Conservation (phyloP, 192 early-diverging fungal genomes). For the Globomyces pollinis-pini region DNA sequence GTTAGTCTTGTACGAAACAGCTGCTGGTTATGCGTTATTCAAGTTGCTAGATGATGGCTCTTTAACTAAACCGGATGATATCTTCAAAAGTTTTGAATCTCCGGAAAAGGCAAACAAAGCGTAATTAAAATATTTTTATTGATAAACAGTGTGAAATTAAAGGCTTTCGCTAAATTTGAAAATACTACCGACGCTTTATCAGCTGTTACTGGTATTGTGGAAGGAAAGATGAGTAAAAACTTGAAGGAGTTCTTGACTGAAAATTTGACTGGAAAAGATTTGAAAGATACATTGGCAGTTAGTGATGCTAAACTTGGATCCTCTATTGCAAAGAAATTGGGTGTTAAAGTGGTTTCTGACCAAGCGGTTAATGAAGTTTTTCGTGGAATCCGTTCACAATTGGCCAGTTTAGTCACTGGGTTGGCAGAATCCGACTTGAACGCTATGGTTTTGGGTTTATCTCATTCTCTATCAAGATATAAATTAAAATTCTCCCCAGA, state of each 20-base stretch:
- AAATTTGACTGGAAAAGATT: constrained; percentile 76
- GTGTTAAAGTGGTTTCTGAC: constrained; percentile 75
- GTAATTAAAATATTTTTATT: constrained; percentile 35
- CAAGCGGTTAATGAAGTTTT: constrained; percentile 82
- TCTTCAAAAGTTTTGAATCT: constrained; percentile 85
- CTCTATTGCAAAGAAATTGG: constrained; percentile 78
- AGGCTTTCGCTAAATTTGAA: constrained; percentile 96
- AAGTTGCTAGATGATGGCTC: constrained; percentile 86
- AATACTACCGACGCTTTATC: constrained; percentile 96
- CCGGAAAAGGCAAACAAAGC: constrained; percentile 82
- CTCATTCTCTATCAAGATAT: constrained; percentile 97
- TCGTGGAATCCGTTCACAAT: constrained; percentile 92
- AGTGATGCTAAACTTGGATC: constrained; percentile 90
- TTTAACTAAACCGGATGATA: constrained; percentile 75
- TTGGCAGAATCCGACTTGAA: constrained; percentile 80
- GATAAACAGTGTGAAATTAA: constrained; percentile 69
- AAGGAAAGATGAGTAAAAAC: constrained; percentile 93
- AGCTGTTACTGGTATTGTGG: constrained; percentile 90
- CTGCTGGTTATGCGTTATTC: constrained; percentile 96
- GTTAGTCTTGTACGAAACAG: constrained; percentile 95
- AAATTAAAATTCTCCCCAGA: constrained; percentile 99
- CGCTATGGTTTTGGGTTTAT: constrained; percentile 96
- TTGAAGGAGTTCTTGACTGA: constrained; percentile 86
- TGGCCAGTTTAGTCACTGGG: constrained; percentile 83
- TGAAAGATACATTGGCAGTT: constrained; percentile 86